These are phyloP conservation scores for Catenaria anguillulae DNA, from an alignment of 371 early-diverging fungal species.

Conservation along the genomic window DNA sequence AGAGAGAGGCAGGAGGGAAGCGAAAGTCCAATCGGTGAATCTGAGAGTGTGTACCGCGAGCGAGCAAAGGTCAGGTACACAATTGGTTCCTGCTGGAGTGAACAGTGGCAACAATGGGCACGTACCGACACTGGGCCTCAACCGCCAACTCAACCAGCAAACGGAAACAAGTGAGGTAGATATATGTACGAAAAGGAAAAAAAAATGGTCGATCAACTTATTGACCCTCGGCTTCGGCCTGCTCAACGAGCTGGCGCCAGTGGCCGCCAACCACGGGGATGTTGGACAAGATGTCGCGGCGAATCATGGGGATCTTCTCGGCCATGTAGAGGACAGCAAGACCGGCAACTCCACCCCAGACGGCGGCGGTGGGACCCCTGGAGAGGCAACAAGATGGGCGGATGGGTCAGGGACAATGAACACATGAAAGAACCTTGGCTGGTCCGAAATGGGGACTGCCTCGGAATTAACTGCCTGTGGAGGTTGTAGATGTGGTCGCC, in stretches of 20 bases:
- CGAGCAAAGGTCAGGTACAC: too few species aligned
- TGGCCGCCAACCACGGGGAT: conserved; percentile 2
- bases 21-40: too few species aligned
- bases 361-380: conserved; percentile 7
- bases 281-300: conserved; percentile 3
- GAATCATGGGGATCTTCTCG: conserved; percentile 8
- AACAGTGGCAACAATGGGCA: too few species aligned
- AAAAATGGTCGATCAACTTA: not conserved
- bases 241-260: conserved; percentile 1
- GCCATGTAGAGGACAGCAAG: conserved; percentile 3
- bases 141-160: too few species aligned
- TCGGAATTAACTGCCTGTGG: not conserved
- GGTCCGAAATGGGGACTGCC: not conserved
- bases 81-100: too few species aligned
- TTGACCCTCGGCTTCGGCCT: conserved; percentile 2
- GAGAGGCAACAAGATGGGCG: not conserved
- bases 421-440: not conserved
- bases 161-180: too few species aligned
- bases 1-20: too few species aligned
- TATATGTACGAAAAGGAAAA: too few species aligned
- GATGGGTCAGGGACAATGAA: too few species aligned
- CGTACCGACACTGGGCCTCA: too few species aligned
- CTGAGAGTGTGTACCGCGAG: too few species aligned
- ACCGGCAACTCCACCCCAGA: conserved; percentile 3
- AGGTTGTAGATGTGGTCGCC: not conserved